Evolutionary conservation across 495 filamentous ascomycete species (phyloP), one percentile per base, ranked within the genome.

Genomic region (Trichocladium antarcticum): DNA sequence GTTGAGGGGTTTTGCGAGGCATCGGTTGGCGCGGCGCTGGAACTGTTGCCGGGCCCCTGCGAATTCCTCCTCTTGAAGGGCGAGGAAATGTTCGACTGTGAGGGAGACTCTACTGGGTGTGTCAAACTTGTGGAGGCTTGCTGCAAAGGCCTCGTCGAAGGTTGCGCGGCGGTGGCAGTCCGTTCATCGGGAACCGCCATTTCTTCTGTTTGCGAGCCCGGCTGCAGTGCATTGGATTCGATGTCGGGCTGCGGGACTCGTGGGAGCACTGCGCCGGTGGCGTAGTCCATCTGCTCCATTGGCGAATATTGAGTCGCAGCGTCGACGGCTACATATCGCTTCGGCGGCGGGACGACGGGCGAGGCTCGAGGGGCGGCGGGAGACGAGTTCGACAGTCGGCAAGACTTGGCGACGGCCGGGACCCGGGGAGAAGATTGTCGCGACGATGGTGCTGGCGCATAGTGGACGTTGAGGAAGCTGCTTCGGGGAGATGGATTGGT

Each of bases 231-330:
- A 57, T 53, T 42, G 53, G 43, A 47, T 55, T 53, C 52, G 57
- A 55, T 17, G 22, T 29, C 45, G 27, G 34, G 28, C 3, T 52
- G 49, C 10, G 62, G 45, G n/a, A 47, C 49, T 42, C 40, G 54
- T 60, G 57, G 50, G 60, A 65, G 59, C 54, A 56, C 49, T 31
- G 63, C 60, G 54, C 68, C 64, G 47, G 63, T 55, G 35, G 54
- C 53, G 46, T 64, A 62, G 54, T 59, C 52, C 47, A 69, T 68
- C 12, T 65, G 69, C 58, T 72, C 69, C 70, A 69, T 70, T 17
- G 75, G 75, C 56, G 74, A 75, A 52, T 75, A 78, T 59, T 78
- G 75, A 37, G 75, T 77, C 49, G 72, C 72, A 42, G 77, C 71
- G 58, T 79, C 74, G 56, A 71, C 68, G 53, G 57, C 68, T 59